Evolutionary conservation across 2,329 filamentous ascomycete genomes (phyloP).

Genomic region (Myriangium duriaei): DNA sequence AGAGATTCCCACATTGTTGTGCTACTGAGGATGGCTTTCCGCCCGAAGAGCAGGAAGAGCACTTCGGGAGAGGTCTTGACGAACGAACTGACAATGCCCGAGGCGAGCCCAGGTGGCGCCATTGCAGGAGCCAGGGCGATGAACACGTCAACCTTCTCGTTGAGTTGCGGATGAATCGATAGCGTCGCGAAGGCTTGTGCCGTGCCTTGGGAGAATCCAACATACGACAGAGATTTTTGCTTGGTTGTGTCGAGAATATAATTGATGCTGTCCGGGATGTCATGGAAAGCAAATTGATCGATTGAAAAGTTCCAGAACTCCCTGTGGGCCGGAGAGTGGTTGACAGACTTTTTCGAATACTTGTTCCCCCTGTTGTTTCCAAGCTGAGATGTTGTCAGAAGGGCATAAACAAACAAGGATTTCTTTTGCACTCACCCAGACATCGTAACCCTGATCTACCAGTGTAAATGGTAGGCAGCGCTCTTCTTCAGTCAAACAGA

Average conservation of each 20-base stretch:
- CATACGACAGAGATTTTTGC: constrained; percentile 78
- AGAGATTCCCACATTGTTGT: constrained; percentile 97
- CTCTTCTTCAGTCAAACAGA: constrained; percentile 76
- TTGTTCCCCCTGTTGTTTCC: constrained; percentile 98
- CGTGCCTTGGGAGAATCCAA: constrained; percentile 94
- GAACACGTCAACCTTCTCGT: constrained; percentile 88
- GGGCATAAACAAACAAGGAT: background rate
- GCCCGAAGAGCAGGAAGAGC: constrained; percentile 82
- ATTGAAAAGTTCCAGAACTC: constrained; percentile 98
- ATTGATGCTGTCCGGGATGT: constrained; percentile 87
- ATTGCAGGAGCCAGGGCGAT: constrained; percentile 93
- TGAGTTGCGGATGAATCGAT: constrained; percentile 82
- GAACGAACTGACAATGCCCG: constrained; percentile 81
- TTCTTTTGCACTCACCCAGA: constrained; percentile 55
- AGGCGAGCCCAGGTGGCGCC: constrained; percentile 83
- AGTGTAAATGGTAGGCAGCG: constrained; percentile 79
- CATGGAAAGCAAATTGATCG: constrained; percentile 94
- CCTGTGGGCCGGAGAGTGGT: constrained; percentile 57
- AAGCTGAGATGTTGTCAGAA: constrained; percentile 41
- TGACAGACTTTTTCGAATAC: constrained; percentile 89
- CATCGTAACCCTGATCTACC: constrained; percentile 85
- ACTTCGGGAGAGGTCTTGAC: constrained; percentile 89
- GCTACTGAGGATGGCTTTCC: constrained; percentile 79
- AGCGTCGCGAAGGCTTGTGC: constrained; percentile 92
- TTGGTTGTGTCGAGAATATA: constrained; percentile 79